phyloP scores from a whole-genome alignment of 257 asterid species.

The Solanum rostratum region DNA sequence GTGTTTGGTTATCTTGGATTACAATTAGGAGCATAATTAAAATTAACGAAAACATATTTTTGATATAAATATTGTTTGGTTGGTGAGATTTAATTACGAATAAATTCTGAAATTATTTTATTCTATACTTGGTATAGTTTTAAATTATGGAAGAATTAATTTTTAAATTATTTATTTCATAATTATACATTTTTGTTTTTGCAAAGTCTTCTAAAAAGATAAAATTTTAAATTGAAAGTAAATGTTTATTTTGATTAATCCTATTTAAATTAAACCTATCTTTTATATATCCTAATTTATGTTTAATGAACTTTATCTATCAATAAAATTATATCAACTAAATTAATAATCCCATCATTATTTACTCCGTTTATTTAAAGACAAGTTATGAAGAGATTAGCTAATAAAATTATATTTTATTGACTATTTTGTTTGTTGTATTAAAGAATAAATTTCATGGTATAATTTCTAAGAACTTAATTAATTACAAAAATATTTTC shows the following conservation, averaged over 20 bases:
- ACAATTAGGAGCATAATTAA: no score
- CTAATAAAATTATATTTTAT: neutral
- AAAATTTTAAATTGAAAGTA: neutral
- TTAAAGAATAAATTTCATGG: no score
- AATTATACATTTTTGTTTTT: neutral
- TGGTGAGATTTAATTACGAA: neutral
- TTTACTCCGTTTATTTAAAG: no score
- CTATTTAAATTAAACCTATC: neutral
- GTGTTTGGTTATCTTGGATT: no score
- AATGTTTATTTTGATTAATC: neutral
- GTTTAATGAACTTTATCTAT: neutral
- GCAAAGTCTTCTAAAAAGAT: neutral
- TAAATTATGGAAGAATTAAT: neutral
- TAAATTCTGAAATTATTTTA: neutral
- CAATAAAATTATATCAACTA: neutral
- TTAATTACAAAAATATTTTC: neutral
- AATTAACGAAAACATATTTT: no score
- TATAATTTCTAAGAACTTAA: no score
- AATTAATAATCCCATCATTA: neutral
- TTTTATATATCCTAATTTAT: neutral
- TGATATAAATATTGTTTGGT: neutral
- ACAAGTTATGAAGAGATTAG: no score
- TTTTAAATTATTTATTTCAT: neutral
- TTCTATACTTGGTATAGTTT: neutral
- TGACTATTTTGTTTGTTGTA: neutral